These are phyloP conservation scores for Aegilops tauschii DNA, from an alignment of 176 grass and related monocot species.

Conservation along the genomic window DNA sequence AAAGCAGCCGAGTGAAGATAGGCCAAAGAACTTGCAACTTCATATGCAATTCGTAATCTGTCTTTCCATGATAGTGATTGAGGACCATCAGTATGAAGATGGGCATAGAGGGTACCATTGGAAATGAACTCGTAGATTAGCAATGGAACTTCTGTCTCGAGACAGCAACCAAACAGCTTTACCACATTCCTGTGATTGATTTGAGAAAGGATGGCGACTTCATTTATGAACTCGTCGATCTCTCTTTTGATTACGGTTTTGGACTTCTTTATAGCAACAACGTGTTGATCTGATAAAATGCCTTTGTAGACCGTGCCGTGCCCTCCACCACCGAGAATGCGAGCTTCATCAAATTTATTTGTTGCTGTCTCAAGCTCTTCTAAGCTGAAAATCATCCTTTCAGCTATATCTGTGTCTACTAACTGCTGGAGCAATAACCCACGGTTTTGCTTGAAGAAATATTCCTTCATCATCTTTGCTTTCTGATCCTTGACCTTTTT, in stretches of 20 bases:
- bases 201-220: slow-evolving; percentile 60
- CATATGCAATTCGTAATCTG: slow-evolving; percentile 39
- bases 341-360: slow-evolving; percentile 42
- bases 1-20: slow-evolving; percentile 55
- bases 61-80: slow-evolving; percentile 10
- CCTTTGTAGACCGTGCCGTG: slow-evolving; percentile 63
- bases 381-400: slow-evolving; percentile 54
- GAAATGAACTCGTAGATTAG: slow-evolving; percentile 62
- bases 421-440: slow-evolving; percentile 48
- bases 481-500: slow-evolving; percentile 36
- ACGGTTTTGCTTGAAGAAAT: slow-evolving; percentile 55
- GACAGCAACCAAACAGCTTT: slow-evolving; percentile 61
- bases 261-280: slow-evolving; percentile 64
- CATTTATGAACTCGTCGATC: slow-evolving; percentile 62
- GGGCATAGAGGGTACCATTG: slow-evolving; percentile 46
- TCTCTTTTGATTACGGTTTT: slow-evolving; percentile 39
- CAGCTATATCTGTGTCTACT: slow-evolving; percentile 48
- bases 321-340: slow-evolving; percentile 41
- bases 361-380: slow-evolving; percentile 65
- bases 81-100: slow-evolving; percentile 24
- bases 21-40: slow-evolving; percentile 47
- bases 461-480: slow-evolving; percentile 32
- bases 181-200: slow-evolving; percentile 65
- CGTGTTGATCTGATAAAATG: slow-evolving; percentile 45
- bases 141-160: slow-evolving; percentile 53